Percentiles rank a stretch among this genome's conserved stretches.
Evolutionary conservation across 2,329 filamentous ascomycete species (phyloP).

Genomic region (Cladophialophora bantiana): DNA sequence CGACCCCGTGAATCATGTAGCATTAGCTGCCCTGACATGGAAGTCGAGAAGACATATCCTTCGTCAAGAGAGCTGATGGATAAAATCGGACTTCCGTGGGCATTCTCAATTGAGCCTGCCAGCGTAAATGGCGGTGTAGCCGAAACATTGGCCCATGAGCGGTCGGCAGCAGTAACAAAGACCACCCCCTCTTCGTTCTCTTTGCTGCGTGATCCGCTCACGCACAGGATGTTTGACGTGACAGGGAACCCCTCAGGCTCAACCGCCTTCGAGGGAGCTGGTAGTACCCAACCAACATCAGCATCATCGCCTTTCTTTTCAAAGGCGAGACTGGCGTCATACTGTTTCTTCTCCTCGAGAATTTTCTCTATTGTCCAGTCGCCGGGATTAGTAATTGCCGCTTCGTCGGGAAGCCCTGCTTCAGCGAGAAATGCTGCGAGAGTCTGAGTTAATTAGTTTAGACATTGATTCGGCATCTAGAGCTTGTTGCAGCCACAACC

Average conservation of each 20-base stretch:
- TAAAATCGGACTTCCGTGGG: constrained; percentile 55
- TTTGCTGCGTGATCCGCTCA: constrained; percentile 25
- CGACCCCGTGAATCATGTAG: constrained; percentile 50
- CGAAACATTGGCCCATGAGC: constrained; percentile 29
- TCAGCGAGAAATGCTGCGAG: constrained; percentile 65
- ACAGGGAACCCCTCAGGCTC: constrained; percentile 32
- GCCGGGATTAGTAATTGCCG: constrained; percentile 49
- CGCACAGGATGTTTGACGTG: constrained; percentile 41
- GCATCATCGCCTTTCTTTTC: constrained; percentile 61
- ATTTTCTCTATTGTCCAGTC: constrained; percentile 65
- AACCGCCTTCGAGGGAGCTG: constrained; percentile 42
- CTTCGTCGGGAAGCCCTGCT: constrained; percentile 60
- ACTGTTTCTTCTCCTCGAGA: constrained; percentile 66
- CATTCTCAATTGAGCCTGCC: constrained; percentile 19
- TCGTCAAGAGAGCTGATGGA: constrained; percentile 55
- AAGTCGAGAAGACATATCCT: constrained; percentile 59
- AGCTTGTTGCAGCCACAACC: constrained; percentile 5
- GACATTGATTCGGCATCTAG: not conserved
- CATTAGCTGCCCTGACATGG: constrained; percentile 66
- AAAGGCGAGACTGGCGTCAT: constrained; percentile 62
- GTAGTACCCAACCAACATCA: constrained; percentile 54
- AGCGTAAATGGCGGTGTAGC: constrained; percentile 24
- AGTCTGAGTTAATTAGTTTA: constrained; percentile 50
- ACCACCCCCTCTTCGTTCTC: constrained; percentile 22
- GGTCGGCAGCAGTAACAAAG: constrained; percentile 34